These are phyloP conservation scores for Phaffomyces thermotolerans DNA, from an alignment of 805 yeast species.

Conservation along the genomic window DNA sequence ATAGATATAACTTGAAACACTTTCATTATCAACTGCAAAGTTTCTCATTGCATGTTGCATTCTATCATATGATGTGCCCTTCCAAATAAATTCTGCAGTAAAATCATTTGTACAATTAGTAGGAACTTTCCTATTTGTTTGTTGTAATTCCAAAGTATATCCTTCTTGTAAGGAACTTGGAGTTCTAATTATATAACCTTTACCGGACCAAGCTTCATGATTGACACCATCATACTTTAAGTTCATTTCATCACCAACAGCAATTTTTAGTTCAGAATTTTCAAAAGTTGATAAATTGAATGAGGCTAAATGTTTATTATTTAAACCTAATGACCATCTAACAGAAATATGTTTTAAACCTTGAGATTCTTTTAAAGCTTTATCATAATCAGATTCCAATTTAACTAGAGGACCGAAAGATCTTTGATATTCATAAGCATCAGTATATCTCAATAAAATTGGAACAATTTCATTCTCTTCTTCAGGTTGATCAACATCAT, in stretches of 20 bases:
- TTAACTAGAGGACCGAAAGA: conserved; percentile 79
- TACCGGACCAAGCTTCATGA: conserved; percentile 61
- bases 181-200: conserved; percentile 62
- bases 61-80: conserved; percentile 72
- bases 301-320: conserved; percentile 58
- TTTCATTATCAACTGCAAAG: conserved; percentile 64
- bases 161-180: conserved; percentile 64
- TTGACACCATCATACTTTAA: conserved; percentile 53
- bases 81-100: conserved; percentile 86
- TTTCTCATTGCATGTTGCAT: conserved; percentile 71
- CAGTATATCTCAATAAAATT: conserved; percentile 66
- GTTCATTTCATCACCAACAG: conserved; percentile 79
- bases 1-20: conserved; percentile 68
- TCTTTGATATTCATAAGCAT: conserved; percentile 80
- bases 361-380: conserved; percentile 65
- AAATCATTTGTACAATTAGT: conserved; percentile 56
- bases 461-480: conserved; percentile 60
- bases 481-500: conserved; percentile 49
- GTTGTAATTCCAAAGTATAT: conserved; percentile 61
- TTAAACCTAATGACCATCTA: conserved; percentile 64
- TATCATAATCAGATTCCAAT: conserved; percentile 76
- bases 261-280: conserved; percentile 54
- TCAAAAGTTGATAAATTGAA: conserved; percentile 67
- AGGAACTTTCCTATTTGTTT: conserved; percentile 44
- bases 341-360: conserved; percentile 67